Conservation (phyloP, 257 asterid genomes). For the Petunia secreta region DNA sequence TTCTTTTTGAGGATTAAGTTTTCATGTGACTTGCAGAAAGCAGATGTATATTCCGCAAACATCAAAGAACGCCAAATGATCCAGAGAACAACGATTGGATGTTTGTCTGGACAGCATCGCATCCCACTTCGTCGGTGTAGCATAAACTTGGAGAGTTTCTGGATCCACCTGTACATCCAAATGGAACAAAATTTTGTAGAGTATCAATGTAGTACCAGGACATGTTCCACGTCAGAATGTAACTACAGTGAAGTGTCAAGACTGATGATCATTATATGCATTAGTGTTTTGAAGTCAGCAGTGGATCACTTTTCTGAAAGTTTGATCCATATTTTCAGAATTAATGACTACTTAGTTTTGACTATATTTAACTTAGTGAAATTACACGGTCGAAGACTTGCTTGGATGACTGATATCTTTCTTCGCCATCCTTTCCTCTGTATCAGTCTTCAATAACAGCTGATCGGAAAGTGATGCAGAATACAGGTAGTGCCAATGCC, state of each 20-base stretch:
- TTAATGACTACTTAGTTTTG: background rate
- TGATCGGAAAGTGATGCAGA: background rate
- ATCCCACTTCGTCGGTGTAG: background rate
- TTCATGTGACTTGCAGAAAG: conserved; percentile 17
- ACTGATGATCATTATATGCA: background rate
- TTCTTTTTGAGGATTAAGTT: background rate
- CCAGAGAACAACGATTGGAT: conserved; percentile 18
- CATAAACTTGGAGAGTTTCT: background rate
- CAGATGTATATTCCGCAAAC: conserved; percentile 6
- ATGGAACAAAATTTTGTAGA: conserved; percentile 7
- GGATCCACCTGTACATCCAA: background rate
- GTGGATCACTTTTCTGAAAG: background rate
- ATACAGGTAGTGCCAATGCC: background rate
- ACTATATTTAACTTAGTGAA: background rate
- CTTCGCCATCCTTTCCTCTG: background rate
- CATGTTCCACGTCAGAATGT: conserved; percentile 3
- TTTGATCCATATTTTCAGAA: background rate
- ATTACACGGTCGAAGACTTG: background rate
- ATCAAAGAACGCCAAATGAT: conserved; percentile 6
- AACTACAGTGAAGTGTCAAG: background rate
- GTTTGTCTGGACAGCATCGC: background rate
- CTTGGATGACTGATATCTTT: background rate
- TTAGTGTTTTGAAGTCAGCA: background rate
- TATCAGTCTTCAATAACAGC: background rate
- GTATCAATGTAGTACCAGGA: conserved; percentile 6